Conservation (phyloP, 768 basidiomycete species). For the Tricholoma terreum region DNA sequence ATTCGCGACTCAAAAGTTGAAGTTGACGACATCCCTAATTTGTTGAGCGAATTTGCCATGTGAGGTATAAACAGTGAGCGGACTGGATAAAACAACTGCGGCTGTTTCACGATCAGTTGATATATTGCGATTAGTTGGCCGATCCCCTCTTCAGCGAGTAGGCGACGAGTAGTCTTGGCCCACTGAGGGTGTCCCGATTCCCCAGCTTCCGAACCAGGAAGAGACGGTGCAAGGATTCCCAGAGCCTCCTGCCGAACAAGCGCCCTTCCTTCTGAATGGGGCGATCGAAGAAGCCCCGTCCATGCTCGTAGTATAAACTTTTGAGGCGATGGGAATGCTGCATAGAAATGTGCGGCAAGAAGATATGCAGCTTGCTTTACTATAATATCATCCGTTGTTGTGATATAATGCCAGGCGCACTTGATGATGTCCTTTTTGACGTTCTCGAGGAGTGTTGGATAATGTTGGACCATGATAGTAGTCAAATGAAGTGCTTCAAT, state of each 20-base stretch:
- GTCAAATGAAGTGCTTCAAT: conserved; percentile 91
- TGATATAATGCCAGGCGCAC: conserved; percentile 87
- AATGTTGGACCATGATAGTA: conserved; percentile 82
- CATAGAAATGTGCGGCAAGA: conserved; percentile 88
- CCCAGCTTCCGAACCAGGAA: conserved; percentile 57
- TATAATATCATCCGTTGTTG: conserved; percentile 73
- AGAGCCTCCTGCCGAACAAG: conserved; percentile 81
- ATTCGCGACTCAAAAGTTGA: conserved; percentile 79
- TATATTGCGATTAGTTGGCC: conserved; percentile 75
- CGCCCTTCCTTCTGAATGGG: conserved; percentile 66
- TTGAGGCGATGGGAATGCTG: conserved; percentile 80
- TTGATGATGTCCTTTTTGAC: conserved; percentile 91
- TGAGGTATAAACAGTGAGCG: conserved; percentile 91
- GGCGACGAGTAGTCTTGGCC: conserved; percentile 81
- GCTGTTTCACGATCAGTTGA: conserved; percentile 88
- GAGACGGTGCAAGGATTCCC: conserved; percentile 79
- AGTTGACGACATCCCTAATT: conserved; percentile 75
- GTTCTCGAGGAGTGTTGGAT: conserved; percentile 74
- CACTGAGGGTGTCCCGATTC: conserved; percentile 70
- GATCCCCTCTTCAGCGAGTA: conserved; percentile 88
- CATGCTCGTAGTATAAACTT: conserved; percentile 92
- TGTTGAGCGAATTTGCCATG: conserved; percentile 86
- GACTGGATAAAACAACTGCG: conserved; percentile 88
- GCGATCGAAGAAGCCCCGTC: conserved; percentile 82
- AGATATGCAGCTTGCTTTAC: conserved; percentile 93